phyloP scores from a whole-genome alignment of 305 asterid species.

The Lippia alba region DNA sequence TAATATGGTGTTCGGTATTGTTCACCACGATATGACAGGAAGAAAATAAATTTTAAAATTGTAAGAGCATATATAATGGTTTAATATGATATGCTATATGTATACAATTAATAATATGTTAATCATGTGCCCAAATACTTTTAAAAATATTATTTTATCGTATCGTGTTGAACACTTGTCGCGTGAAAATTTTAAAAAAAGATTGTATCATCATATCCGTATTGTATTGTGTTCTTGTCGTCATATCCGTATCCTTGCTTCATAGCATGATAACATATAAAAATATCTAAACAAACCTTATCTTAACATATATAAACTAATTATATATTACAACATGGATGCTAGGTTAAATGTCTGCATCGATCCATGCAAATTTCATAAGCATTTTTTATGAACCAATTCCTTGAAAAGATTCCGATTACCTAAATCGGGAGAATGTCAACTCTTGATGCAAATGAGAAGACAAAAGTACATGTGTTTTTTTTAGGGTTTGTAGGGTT shows the following conservation, averaged over 20 bases:
- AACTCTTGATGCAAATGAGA: conserved; percentile 53
- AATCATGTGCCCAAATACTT: no score
- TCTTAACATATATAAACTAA: background rate
- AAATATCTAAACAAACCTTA: background rate
- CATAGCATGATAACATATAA: no score
- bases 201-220: no score
- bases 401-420: conserved; percentile 47
- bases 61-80: no score
- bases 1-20: no score
- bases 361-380: conserved; percentile 26
- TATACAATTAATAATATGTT: background rate
- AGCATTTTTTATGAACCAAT: conserved; percentile 21
- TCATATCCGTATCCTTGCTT: no score
- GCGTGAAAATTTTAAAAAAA: no score
- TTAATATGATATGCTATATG: background rate
- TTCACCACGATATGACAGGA: no score
- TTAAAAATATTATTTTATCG: no score
- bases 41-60: no score
- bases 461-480: conserved; percentile 44
- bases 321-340: conserved; percentile 3
- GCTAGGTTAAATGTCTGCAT: conserved; percentile 47
- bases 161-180: no score
- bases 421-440: conserved; percentile 49
- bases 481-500: conserved; percentile 33
- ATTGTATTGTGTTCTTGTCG: no score